Percentiles rank a stretch among this genome's conserved stretches.
Evolutionary conservation across 371 early-diverging fungal genomes (phyloP).

Genomic region (Apophysomyces variabilis): DNA sequence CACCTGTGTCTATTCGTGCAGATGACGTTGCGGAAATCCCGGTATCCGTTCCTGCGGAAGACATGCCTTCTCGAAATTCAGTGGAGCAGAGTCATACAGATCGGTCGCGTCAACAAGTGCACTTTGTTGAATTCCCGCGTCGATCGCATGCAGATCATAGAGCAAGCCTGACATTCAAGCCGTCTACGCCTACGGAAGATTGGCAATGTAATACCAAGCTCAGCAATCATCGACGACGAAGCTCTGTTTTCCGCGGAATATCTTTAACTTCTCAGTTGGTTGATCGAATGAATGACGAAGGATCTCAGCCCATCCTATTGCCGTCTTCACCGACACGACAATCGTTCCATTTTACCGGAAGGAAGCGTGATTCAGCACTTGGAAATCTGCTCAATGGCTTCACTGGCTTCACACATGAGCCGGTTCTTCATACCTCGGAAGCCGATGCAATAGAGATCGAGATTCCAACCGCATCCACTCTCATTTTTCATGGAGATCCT

Average conservation of each 20-base stretch:
- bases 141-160: slow-evolving; percentile 1
- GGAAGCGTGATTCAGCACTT: slow-evolving; percentile 23
- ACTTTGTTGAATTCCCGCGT: not conserved
- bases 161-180: slow-evolving; percentile 1
- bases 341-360: not conserved
- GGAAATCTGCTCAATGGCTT: slow-evolving; percentile 37
- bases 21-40: slow-evolving; percentile 18
- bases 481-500: slow-evolving; percentile 24
- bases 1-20: slow-evolving; percentile 27
- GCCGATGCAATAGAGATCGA: slow-evolving; percentile 51
- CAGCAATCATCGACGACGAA: slow-evolving; percentile 35
- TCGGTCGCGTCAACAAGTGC: not conserved
- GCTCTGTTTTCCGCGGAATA: slow-evolving; percentile 50
- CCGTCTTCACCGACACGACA: slow-evolving; percentile 33
- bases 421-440: slow-evolving; percentile 23
- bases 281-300: slow-evolving; percentile 43
- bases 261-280: slow-evolving; percentile 52
- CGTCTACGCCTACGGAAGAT: not conserved
- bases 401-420: slow-evolving; percentile 19
- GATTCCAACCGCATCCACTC: slow-evolving; percentile 46
- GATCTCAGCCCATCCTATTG: slow-evolving; percentile 24
- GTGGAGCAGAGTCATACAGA: not conserved
- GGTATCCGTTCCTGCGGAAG: not conserved
- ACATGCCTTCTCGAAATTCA: not conserved
- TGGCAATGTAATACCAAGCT: slow-evolving; percentile 6